phyloP scores from a whole-genome alignment of 768 basidiomycete genomes.

The Obba rivulosa region DNA sequence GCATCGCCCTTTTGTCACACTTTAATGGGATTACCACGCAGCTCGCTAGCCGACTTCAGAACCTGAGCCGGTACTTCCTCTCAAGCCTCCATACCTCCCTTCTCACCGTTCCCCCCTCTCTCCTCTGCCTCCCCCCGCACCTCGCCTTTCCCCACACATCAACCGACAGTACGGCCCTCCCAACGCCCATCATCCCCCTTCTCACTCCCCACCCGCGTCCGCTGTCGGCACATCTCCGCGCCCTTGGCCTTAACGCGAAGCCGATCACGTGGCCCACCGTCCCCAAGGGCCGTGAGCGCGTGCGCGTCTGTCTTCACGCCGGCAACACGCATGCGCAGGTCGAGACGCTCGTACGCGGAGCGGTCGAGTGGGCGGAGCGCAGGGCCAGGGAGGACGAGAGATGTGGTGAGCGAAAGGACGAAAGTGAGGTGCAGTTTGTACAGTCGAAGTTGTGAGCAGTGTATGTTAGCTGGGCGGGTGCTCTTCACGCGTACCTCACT shows the following conservation, averaged over 20 bases:
- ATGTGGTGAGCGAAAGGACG: background rate
- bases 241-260: slow-evolving; percentile 54
- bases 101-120: slow-evolving; percentile 20
- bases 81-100: slow-evolving; percentile 25
- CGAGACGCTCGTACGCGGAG: slow-evolving; percentile 35
- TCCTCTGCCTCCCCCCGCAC: slow-evolving; percentile 27
- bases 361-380: slow-evolving; percentile 21
- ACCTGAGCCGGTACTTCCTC: slow-evolving; percentile 37
- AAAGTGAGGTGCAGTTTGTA: background rate
- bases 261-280: slow-evolving; percentile 88
- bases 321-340: slow-evolving; percentile 65
- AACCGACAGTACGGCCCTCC: slow-evolving; percentile 20
- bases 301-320: slow-evolving; percentile 86
- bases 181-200: slow-evolving; percentile 82
- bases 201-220: slow-evolving; percentile 72
- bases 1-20: slow-evolving; percentile 22
- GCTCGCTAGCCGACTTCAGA: slow-evolving; percentile 35
- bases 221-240: slow-evolving; percentile 61
- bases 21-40: slow-evolving; percentile 6
- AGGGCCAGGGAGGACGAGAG: slow-evolving; percentile 8
- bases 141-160: slow-evolving; percentile 20
- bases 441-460: slow-evolving; percentile 14
- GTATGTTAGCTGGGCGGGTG: background rate
- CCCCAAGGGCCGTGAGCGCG: slow-evolving; percentile 77
- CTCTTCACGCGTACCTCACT: too few relatives aligned